Evolutionary conservation across 352 stramenopile species (phyloP).

Genomic region (Phytopythium sindhum): DNA sequence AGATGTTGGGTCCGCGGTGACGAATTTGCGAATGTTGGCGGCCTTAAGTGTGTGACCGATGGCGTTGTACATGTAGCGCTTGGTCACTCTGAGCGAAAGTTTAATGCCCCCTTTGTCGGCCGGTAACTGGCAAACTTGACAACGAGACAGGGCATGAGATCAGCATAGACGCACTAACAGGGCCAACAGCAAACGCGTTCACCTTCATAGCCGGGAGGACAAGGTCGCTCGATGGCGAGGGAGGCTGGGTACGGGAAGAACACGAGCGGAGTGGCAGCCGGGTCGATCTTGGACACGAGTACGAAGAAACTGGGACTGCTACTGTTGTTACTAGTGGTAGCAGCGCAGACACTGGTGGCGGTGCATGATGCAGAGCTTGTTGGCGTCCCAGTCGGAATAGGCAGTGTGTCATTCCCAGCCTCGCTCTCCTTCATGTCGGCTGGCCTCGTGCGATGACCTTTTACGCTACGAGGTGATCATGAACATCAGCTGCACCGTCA

Average conservation of each 20-base stretch:
- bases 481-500: not conserved
- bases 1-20: slow-evolving; percentile 12
- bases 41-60: slow-evolving; percentile 54
- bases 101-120: slow-evolving; percentile 19
- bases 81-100: slow-evolving; percentile 55
- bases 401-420: not conserved
- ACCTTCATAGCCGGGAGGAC: slow-evolving; percentile 64
- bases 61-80: slow-evolving; percentile 78
- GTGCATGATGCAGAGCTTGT: not conserved
- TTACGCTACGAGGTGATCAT: not conserved
- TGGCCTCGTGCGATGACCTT: not conserved
- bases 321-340: not conserved
- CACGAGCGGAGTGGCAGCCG: slow-evolving; percentile 25
- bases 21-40: slow-evolving; percentile 35
- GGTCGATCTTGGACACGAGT: slow-evolving; percentile 52
- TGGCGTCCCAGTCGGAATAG: not conserved
- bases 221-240: slow-evolving; percentile 36
- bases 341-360: not conserved
- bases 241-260: slow-evolving; percentile 63
- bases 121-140: slow-evolving; percentile 30
- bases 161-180: not conserved
- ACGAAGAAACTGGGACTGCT: slow-evolving; percentile 28
- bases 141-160: not conserved
- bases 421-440: not conserved
- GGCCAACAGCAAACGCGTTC: not conserved